Conservation (phyloP, 2,329 filamentous ascomycete genomes). For the Botryotinia calthae region DNA sequence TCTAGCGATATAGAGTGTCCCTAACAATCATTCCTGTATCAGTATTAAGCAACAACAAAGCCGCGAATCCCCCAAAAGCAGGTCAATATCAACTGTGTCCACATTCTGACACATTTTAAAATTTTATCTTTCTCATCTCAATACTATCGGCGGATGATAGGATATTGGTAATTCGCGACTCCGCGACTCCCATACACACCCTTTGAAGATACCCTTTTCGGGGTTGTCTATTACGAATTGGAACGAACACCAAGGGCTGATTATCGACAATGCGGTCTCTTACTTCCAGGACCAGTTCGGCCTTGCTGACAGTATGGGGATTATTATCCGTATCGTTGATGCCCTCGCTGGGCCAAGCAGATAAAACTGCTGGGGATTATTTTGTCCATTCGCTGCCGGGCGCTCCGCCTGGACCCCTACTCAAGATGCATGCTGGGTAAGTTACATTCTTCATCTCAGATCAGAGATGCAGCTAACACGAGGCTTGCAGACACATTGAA, state of each 20-base stretch:
- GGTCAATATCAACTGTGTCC: conserved; percentile 19
- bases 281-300: conserved; percentile 21
- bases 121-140: neutral
- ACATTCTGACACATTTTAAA: neutral
- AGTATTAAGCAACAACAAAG: conserved; percentile 18
- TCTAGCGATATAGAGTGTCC: conserved; percentile 1
- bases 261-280: conserved; percentile 35
- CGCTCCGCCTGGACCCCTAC: conserved; percentile 68
- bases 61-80: conserved; percentile 10
- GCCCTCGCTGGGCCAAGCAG: conserved; percentile 42
- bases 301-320: conserved; percentile 32
- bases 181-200: conserved; percentile 22
- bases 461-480: neutral
- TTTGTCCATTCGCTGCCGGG: conserved; percentile 85
- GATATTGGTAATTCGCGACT: conserved; percentile 20
- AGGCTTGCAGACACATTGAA: conserved; percentile 73
- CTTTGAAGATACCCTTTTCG: conserved; percentile 15
- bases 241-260: neutral
- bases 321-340: conserved; percentile 47
- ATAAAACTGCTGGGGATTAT: conserved; percentile 76
- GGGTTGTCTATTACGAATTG: conserved; percentile 20
- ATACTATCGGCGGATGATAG: conserved; percentile 11
- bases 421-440: conserved; percentile 99
- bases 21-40: conserved; percentile 13
- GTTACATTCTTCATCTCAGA: conserved; percentile 38